Evolutionary conservation across 306 rosid genomes (phyloP), one percentile per base, ranked within the genome.

Genomic region (Acmispon strigosus): DNA sequence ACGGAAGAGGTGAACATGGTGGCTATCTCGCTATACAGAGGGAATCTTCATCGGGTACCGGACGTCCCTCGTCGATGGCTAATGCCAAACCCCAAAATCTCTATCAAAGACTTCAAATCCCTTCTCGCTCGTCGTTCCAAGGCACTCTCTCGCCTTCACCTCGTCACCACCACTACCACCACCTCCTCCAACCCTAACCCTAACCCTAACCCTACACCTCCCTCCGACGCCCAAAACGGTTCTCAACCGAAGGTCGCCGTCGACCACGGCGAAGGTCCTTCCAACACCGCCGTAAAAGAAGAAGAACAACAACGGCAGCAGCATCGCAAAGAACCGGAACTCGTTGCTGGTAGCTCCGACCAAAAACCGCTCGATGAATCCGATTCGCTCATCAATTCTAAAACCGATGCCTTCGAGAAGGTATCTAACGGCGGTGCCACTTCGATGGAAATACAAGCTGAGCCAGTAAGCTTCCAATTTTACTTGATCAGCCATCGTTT

Each of bases 11-110:
- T 4, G 20, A 84, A 71, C 17, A 89, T 95, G 99, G 97, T 82
- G 76, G 97, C 96, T 8, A 85, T 95, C 56, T 95, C 99, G 41
- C 85, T 95, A 6, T 95, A 95, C 90, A 86, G 99, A 77, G 99
- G 97, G 14, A 95, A 89, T 76, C 97, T 95, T 62, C 99, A 95
- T 82, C 73, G 89, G 32, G 83, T 79, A 10, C 86, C 97, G 0
- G 92, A 95, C 67, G 81, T 82, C 0, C 92, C 96, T 66, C 97
- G 99, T 22, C 92, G 86, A 50, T 91, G 97, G 99, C 83, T 78
- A 7, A 86, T 86, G 91, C 97, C 97, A 18, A 63, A 76, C 70
- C 96, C 86, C 14, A 84, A 86, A 78, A 84, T 95, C 62, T 73
- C 97, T 29, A 64, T 84, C 64, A 85, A 82, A 78, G 90, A 91